Base-by-base conservation (phyloP, 2,329 filamentous ascomycete species). In the Aureobasidium sp. region DNA sequence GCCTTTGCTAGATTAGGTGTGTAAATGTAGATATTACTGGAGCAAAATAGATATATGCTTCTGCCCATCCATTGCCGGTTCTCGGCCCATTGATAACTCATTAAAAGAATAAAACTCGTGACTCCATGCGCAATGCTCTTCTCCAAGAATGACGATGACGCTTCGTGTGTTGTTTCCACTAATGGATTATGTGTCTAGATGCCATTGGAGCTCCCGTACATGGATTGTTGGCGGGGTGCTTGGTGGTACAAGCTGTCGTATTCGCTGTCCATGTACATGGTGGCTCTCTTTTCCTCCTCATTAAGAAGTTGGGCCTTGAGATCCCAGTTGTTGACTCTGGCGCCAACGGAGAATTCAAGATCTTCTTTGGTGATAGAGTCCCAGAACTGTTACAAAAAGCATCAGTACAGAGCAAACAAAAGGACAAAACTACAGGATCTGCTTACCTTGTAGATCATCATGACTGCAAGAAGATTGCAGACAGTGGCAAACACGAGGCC, bases 321-420 rank as follows among this genome's bases (percentile, higher is more conserved):
- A 77, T 99, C 96, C 96, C 96, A 99, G 79, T 96, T 98, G 82
- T 97, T 97, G 81, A 93, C 92, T 78, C 95, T 93, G 67, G 94
- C 94, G 70, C 95, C 95, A 58, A 99, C 96, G 3, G 94, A 97
- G 81, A 99, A 99, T 78, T 99, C 96, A 71, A 99, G 91, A 78
- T 99, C 96, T 81, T 99, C 96, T 76, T 93, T 94, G 27, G 96
- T 99, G 79, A 99, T 99, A 20, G 95, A 98, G 77, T 99, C 96
- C 96, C 96, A 99, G 85, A 97, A 99, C 94, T 96, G 72, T 63
- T 53, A 16, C 36, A 23, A 20, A n/a, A 50, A 33, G 5, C 23
- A 67, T 53, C 29, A 45, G 59, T 13, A 54, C 29, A 25, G 25
- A 33, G 56, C 68, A 66, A 40, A 15, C 27, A 18, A 8, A 31